A percentile compares a stretch with the other conserved stretches of the same genome.
These are phyloP conservation scores for Pelargonium myrrhifolium DNA, from an alignment of 441 rosid species.

Conservation along the genomic window DNA sequence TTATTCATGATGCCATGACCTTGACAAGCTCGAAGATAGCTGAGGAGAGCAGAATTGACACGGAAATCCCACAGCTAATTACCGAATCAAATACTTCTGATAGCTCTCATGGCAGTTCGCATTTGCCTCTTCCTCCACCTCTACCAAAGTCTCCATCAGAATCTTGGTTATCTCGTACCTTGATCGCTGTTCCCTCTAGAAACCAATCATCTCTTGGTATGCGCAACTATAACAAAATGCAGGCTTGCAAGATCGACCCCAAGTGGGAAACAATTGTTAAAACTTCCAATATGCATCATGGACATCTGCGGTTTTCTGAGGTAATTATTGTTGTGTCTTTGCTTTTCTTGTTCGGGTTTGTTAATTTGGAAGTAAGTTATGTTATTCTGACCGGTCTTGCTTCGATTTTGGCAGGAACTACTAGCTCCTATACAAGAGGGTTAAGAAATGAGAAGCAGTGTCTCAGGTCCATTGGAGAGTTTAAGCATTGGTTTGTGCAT, in stretches of 20 bases:
- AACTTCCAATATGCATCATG: constrained; percentile 45
- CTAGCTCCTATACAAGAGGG: constrained; percentile 68
- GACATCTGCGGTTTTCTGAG: constrained; percentile 56
- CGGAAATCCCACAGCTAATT: constrained; percentile 21
- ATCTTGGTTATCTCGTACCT: constrained; percentile 70
- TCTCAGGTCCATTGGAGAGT: too few species aligned
- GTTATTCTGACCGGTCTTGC: not conserved
- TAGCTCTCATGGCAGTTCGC: constrained; percentile 22
- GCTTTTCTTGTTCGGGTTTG: not conserved
- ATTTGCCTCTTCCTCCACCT: constrained; percentile 51
- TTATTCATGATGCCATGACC: constrained; percentile 12
- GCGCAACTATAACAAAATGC: constrained; percentile 21
- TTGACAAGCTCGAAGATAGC: constrained; percentile 15
- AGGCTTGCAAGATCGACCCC: constrained; percentile 28
- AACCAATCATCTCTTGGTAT: constrained; percentile 33
- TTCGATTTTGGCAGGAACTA: constrained; percentile 45
- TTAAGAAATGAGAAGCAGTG: too few species aligned
- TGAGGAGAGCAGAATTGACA: constrained; percentile 21
- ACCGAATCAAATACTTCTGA: constrained; percentile 21
- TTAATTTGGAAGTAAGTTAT: too few species aligned
- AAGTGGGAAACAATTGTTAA: constrained; percentile 78
- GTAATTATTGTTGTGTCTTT: constrained; percentile 24
- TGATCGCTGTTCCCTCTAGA: constrained; percentile 48
- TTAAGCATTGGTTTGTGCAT: too few species aligned
- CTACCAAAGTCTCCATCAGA: constrained; percentile 82